Percentiles rank a stretch among this genome's conserved stretches.
Evolutionary conservation across 2,329 filamentous ascomycete genomes (phyloP).

Genomic region (Botryosphaeria dothidea): DNA sequence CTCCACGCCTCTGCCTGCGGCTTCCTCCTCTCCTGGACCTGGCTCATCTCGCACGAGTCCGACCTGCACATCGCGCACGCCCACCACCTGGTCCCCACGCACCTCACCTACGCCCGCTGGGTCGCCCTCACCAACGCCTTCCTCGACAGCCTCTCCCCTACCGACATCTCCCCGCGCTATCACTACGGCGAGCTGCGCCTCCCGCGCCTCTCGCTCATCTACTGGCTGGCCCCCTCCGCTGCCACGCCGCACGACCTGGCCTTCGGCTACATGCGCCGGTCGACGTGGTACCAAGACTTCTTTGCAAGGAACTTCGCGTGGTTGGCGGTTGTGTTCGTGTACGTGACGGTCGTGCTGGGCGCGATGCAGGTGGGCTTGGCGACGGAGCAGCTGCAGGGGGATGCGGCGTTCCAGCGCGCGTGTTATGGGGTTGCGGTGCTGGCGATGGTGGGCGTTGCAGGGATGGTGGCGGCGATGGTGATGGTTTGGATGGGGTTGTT

Average conservation of each 20-base stretch:
- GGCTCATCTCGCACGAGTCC: slow-evolving; percentile 34
- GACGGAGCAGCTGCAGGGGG: not conserved
- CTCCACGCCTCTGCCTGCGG: slow-evolving; percentile 32
- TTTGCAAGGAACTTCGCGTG: not conserved
- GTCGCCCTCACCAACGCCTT: not conserved
- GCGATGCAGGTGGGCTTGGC: not conserved
- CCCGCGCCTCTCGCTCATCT: slow-evolving; percentile 27
- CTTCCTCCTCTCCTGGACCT: slow-evolving; percentile 36
- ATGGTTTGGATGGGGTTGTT: not conserved
- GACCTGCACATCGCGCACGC: slow-evolving; percentile 37
- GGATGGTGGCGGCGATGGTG: not conserved
- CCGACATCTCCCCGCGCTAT: slow-evolving; percentile 37
- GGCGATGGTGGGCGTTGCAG: not conserved
- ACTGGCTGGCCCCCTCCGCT: not conserved
- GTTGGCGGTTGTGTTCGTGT: not conserved
- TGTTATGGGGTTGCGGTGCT: not conserved
- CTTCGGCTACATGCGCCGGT: not conserved
- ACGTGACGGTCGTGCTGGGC: not conserved
- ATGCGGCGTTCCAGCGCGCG: not conserved
- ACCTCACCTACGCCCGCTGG: not conserved
- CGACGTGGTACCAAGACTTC: not conserved
- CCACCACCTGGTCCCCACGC: slow-evolving; percentile 27
- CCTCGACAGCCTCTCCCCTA: slow-evolving; percentile 25
- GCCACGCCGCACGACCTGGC: not conserved
- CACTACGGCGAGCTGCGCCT: slow-evolving; percentile 39